Base-by-base conservation (phyloP, 305 asterid species). In the Striga hermonthica region DNA sequence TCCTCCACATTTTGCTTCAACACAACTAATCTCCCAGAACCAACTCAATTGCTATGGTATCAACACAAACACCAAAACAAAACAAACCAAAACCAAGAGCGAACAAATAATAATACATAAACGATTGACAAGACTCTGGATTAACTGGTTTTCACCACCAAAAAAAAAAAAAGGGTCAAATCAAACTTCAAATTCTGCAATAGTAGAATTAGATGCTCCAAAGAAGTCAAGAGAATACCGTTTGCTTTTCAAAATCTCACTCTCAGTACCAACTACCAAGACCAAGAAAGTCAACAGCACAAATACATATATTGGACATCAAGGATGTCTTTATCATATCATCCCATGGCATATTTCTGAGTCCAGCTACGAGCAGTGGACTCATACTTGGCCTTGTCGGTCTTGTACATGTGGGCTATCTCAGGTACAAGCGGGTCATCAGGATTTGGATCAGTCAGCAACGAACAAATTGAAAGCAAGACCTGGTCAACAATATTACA, bases 331-430 rank as follows among this genome's bases (percentile, higher is more conserved):
- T 7, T 31, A 45, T 49, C 60, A 22, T 67, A 67, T 78, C 75
- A 72, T 34, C 82, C 79, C 79, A 74, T 74, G 71, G 75, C 82
- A 60, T 78, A 73, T 64, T 73, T 69, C 62, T 73, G 76, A 12
- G 76, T 62, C 81, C 81, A 77, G 78, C 81, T 70, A 57, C 79
- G 78, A 12, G 83, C 80, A 64, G 78, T 72, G 34, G 80, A 62
- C 75, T 78, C 83, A 0, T 79, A 79, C 66, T 79, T 76, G 65
- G 60, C 67, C 59, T 57, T 49, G 68, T 79, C 81, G 31, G 78
- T 70, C 74, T 79, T 79, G 76, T 79, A 78, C 83, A 78, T 78
- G 78, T 75, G 83, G 43, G 83, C 83, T 54, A 79, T 79, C 78
- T 75, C 80, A 14, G 80, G 83, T 13, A 75, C 80, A 14, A 79